Conservation (phyloP, 768 basidiomycete genomes). For the Pleurotus citrinopileatus region DNA sequence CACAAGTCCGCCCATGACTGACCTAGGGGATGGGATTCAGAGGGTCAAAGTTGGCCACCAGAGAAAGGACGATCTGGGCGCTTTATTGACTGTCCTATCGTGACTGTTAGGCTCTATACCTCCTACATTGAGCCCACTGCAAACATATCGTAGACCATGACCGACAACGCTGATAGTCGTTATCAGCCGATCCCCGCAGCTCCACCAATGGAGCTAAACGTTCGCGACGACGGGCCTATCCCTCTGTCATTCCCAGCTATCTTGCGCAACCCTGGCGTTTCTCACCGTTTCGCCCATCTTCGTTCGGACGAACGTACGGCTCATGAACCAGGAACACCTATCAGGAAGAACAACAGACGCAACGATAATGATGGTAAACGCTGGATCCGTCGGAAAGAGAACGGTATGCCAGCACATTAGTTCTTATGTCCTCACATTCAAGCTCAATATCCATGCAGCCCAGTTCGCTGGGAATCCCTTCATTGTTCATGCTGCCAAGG, state of each 20-base stretch:
- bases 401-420: constrained; percentile 42
- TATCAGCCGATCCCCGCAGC: not conserved
- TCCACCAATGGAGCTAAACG: not conserved
- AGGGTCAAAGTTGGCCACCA: too few species aligned
- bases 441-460: constrained; percentile 37
- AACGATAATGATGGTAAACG: constrained; percentile 76
- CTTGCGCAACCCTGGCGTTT: constrained; percentile 55
- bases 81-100: too few species aligned
- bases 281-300: constrained; percentile 53
- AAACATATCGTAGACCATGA: too few species aligned
- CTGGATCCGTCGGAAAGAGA: constrained; percentile 74
- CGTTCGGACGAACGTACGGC: constrained; percentile 21
- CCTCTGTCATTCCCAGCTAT: constrained; percentile 74
- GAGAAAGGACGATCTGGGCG: too few species aligned
- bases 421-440: not conserved
- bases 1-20: too few species aligned
- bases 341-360: constrained; percentile 41
- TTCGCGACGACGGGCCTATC: constrained; percentile 24
- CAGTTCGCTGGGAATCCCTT: constrained; percentile 73
- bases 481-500: constrained; percentile 56
- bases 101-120: too few species aligned
- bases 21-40: too few species aligned
- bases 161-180: not conserved
- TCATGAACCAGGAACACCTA: constrained; percentile 12
- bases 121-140: not conserved